Evolutionary conservation across 1,284 basidiomycete genomes (phyloP).

Genomic region (Phaffia rhodozyma): DNA sequence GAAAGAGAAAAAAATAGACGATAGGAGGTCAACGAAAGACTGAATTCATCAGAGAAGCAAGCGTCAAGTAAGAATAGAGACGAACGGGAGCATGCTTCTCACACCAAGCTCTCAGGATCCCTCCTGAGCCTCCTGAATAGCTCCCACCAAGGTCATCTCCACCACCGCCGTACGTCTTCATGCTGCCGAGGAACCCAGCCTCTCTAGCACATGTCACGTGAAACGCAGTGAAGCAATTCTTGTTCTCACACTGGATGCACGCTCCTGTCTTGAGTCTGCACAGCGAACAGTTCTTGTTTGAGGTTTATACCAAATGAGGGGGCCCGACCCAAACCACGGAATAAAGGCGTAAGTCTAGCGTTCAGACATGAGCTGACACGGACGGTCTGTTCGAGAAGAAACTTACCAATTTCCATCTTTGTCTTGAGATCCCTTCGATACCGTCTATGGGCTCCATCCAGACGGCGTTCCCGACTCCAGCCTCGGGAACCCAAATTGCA

Average conservation of each 20-base stretch:
- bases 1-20: neutral
- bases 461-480: constrained; percentile 81
- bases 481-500: constrained; percentile 96
- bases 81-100: constrained; percentile 78
- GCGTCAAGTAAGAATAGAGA: constrained; percentile 10
- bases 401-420: constrained; percentile 83
- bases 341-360: neutral
- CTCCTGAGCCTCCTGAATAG: constrained; percentile 23
- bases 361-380: neutral
- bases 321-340: neutral
- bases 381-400: constrained; percentile 40
- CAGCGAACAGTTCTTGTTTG: constrained; percentile 65
- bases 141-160: constrained; percentile 41
- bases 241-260: constrained; percentile 92
- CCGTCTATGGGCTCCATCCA: constrained; percentile 99
- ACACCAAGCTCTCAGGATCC: constrained; percentile 60
- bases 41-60: neutral
- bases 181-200: constrained; percentile 66
- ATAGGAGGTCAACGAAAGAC: neutral
- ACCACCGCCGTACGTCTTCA: constrained; percentile 55
- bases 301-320: neutral
- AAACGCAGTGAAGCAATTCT: constrained; percentile 83
- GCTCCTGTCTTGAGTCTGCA: constrained; percentile 76
- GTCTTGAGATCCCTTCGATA: constrained; percentile 75
- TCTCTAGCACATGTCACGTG: constrained; percentile 90